Percentiles rank a stretch among this genome's conserved stretches.
phyloP scores from a whole-genome alignment of 2,329 filamentous ascomycete genomes.

The Fusarium domesticum region DNA sequence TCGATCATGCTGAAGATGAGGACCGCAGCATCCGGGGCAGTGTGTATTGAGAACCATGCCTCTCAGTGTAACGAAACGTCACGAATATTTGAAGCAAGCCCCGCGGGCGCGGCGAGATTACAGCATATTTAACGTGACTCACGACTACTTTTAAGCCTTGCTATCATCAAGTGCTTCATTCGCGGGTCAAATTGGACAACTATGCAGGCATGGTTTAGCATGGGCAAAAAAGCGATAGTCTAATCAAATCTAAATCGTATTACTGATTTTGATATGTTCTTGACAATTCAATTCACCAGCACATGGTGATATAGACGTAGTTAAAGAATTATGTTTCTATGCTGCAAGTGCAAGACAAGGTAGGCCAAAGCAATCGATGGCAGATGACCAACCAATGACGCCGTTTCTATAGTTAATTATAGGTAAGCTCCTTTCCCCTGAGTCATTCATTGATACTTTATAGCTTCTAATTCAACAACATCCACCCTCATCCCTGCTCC shows the following conservation, averaged over 20 bases:
- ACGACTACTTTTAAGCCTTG: slow-evolving; percentile 7
- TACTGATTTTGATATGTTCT: no score
- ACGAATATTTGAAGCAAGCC: slow-evolving; percentile 7
- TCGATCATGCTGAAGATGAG: slow-evolving; percentile 23
- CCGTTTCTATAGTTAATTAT: neutral
- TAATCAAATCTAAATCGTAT: neutral
- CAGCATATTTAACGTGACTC: slow-evolving; percentile 17
- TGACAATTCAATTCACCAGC: no score
- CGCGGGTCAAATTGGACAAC: slow-evolving; percentile 12
- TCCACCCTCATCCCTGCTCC: neutral
- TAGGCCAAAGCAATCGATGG: neutral
- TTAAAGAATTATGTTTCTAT: neutral
- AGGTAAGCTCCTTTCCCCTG: neutral
- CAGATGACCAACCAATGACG: slow-evolving; percentile 4
- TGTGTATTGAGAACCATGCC: slow-evolving; percentile 17
- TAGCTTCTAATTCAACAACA: neutral
- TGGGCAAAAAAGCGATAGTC: neutral
- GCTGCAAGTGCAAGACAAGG: neutral
- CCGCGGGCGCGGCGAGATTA: slow-evolving; percentile 2
- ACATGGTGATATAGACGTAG: no score
- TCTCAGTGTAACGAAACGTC: slow-evolving; percentile 9
- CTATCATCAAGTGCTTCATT: slow-evolving; percentile 11
- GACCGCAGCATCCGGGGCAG: slow-evolving; percentile 27
- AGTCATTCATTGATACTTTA: neutral
- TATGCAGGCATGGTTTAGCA: slow-evolving; percentile 22